phyloP scores from a whole-genome alignment of 2,329 filamentous ascomycete genomes.

The Fusarium sp. region DNA sequence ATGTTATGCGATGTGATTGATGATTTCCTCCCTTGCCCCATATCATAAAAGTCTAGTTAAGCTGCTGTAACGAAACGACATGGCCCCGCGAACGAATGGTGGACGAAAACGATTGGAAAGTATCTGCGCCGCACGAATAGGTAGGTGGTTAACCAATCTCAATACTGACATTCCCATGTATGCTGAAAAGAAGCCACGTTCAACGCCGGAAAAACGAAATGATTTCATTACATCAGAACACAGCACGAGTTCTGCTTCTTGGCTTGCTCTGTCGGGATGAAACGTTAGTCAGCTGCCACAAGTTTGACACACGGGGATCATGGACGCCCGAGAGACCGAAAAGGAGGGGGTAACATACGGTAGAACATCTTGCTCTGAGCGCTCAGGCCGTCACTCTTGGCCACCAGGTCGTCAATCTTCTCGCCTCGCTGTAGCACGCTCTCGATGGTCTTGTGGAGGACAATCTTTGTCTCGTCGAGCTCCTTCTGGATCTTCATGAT shows the following conservation, averaged over 20 bases:
- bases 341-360: constrained; percentile 63
- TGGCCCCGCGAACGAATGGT: constrained; percentile 39
- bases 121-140: constrained; percentile 46
- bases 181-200: constrained; percentile 47
- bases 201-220: constrained; percentile 48
- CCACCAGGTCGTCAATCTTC: constrained; percentile 94
- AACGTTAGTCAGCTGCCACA: constrained; percentile 11
- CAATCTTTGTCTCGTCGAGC: constrained; percentile 96
- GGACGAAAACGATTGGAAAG: constrained; percentile 42
- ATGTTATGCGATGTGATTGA: constrained; percentile 11
- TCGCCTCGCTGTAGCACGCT: constrained; percentile 88
- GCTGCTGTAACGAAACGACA: constrained; percentile 33
- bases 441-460: constrained; percentile 97
- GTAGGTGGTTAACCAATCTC: constrained; percentile 44
- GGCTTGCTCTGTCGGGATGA: constrained; percentile 65
- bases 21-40: constrained; percentile 9
- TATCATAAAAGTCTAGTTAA: constrained; percentile 25
- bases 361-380: constrained; percentile 99
- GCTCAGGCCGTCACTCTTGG: constrained; percentile 92
- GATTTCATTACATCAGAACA: constrained; percentile 69
- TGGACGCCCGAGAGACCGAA: not conserved
- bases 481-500: constrained; percentile 97
- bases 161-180: constrained; percentile 43
- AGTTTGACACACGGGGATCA: not conserved
- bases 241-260: constrained; percentile 88